phyloP scores from a whole-genome alignment of 768 basidiomycete species.

The Boletus bicolor region DNA sequence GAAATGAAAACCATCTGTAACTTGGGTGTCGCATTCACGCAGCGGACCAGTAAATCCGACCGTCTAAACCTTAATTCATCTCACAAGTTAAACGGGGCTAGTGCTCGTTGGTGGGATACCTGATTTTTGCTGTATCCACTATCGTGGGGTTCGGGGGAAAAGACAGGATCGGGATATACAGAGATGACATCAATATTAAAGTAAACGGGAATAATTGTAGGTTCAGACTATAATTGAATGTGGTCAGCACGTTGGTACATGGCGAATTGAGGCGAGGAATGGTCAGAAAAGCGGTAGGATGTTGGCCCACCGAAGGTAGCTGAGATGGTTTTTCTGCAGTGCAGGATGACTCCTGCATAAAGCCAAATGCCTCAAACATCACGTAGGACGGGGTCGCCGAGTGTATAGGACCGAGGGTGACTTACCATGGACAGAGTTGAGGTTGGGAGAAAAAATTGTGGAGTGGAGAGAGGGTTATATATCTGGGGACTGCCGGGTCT shows the following conservation, averaged over 20 bases:
- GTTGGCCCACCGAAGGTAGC: conserved; percentile 75
- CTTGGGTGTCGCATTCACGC: no score
- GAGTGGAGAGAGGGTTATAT: conserved; percentile 16
- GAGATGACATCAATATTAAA: neutral
- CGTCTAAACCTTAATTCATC: no score
- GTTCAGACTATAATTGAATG: conserved; percentile 25
- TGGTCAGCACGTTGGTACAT: conserved; percentile 8
- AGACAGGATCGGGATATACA: neutral
- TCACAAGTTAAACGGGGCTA: no score
- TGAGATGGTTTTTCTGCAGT: conserved; percentile 84
- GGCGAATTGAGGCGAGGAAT: neutral
- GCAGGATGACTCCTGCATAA: conserved; percentile 66
- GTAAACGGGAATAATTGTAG: neutral
- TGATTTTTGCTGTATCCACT: no score
- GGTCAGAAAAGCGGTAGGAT: conserved; percentile 46
- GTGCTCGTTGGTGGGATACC: no score
- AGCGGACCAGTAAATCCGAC: no score
- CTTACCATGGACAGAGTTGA: conserved; percentile 21
- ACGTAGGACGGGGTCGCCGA: conserved; percentile 39
- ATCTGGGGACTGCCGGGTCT: conserved; percentile 4
- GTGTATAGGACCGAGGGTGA: conserved; percentile 13
- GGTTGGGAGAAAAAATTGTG: neutral
- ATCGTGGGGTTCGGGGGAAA: no score
- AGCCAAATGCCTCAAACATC: conserved; percentile 97
- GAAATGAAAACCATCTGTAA: no score